Base-by-base conservation (phyloP, 2,329 filamentous ascomycete genomes). In the Clarireedia paspali region DNA sequence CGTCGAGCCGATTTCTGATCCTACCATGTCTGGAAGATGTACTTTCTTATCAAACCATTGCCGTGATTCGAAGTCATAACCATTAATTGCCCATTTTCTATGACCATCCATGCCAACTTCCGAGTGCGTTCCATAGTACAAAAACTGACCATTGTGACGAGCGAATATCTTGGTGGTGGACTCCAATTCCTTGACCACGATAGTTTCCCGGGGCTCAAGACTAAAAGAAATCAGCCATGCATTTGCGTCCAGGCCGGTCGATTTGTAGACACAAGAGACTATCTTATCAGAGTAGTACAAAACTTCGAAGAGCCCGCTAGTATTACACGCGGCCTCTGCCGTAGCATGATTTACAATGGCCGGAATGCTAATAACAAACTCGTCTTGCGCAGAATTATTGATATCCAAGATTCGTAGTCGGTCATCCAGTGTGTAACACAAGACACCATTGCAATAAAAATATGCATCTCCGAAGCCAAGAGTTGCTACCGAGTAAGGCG, bases 101-200 rank as follows among this genome's bases (percentile, higher is more conserved):
- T 79, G 76, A 0, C 79, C 81, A 62, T 83, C 77, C 2, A 72
- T 68, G 5, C 75, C 77, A 3, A 72, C 65, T 6, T 76, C 76
- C 0, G 79, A 83, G 67, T 84, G 80, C 0, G 82, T 85, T 4
- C 85, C 87, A 62, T 81, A 87, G 64, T 84, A 86, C 2, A 91
- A 73, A 66, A 80, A 83, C 1, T 75, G 64, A 1, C 68, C 63
- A 57, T 82, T 81, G 59, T 89, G 86, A 9, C 87, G 79, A 3
- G 87, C 84, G 67, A 90, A 88, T 1, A 90, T 70, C 58, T 79
- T 83, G 27, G 75, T 71, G 2, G 73, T 74, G 26, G 77, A 77
- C 15, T 72, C 64, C 42, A 83, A 68, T 47, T 56, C 70, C 34
- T 67, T 67, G 14, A 67, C 69, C 12, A 77, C 68, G 2, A 81